These are phyloP conservation scores for Phialophora chinensis DNA, from an alignment of 2,329 filamentous ascomycete species.

Conservation along the genomic window DNA sequence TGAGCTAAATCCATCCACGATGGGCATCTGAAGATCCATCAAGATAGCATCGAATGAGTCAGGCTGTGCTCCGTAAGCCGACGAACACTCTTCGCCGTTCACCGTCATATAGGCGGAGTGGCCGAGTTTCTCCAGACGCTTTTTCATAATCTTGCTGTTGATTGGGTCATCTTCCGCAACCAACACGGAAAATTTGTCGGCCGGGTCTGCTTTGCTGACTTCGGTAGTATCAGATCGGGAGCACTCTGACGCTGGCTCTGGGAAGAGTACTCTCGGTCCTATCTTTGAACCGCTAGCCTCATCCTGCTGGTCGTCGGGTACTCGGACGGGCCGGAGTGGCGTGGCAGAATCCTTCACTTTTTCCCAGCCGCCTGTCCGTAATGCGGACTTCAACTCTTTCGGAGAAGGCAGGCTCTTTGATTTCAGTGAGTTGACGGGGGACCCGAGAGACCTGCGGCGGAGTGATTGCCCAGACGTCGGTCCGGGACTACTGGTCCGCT, in stretches of 20 bases:
- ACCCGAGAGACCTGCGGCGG: neutral
- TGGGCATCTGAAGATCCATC: slow-evolving; percentile 97
- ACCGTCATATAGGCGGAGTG: slow-evolving; percentile 74
- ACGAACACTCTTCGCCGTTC: slow-evolving; percentile 84
- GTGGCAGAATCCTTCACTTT: slow-evolving; percentile 46
- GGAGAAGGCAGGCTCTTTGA: slow-evolving; percentile 25
- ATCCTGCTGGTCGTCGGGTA: slow-evolving; percentile 40
- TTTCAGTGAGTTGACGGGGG: slow-evolving; percentile 19
- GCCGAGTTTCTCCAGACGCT: slow-evolving; percentile 76
- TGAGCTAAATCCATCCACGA: slow-evolving; percentile 81
- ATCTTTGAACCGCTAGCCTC: slow-evolving; percentile 6
- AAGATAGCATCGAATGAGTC: slow-evolving; percentile 75
- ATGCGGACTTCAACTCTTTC: neutral
- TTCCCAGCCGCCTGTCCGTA: slow-evolving; percentile 40
- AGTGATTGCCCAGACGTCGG: slow-evolving; percentile 3
- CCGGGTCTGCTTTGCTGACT: neutral
- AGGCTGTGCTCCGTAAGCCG: slow-evolving; percentile 68
- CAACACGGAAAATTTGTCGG: slow-evolving; percentile 66
- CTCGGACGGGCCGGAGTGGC: slow-evolving; percentile 43
- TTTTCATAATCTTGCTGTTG: slow-evolving; percentile 81
- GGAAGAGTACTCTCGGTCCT: slow-evolving; percentile 25
- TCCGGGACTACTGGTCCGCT: slow-evolving; percentile 1
- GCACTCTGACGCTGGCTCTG: slow-evolving; percentile 24
- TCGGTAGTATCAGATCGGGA: slow-evolving; percentile 26
- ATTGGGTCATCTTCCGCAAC: slow-evolving; percentile 89